Percentiles rank a stretch among this genome's conserved stretches.
These are phyloP conservation scores for Thyridium curvatum DNA, from an alignment of 2,329 filamentous ascomycete species.

Conservation along the genomic window DNA sequence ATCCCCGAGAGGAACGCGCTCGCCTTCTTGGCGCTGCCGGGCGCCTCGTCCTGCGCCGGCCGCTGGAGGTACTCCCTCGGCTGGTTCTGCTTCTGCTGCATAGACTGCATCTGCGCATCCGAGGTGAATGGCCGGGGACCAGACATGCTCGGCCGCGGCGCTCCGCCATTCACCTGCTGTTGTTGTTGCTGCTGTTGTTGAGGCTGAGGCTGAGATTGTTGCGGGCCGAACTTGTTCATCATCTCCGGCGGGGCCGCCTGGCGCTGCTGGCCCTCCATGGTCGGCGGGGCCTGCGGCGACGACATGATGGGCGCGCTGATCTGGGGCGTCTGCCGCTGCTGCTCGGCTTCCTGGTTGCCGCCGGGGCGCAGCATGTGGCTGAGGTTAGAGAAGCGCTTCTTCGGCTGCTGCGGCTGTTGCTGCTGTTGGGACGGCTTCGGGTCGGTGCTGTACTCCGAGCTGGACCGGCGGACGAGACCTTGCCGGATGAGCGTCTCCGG, in stretches of 20 bases:
- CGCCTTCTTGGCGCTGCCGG: too few species aligned
- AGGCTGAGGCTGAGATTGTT: background rate
- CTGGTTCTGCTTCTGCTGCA: too few species aligned
- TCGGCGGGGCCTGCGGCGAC: constrained; percentile 2
- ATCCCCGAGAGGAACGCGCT: too few species aligned
- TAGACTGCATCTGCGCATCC: too few species aligned
- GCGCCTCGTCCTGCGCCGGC: too few species aligned
- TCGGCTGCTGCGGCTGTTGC: constrained; percentile 20
- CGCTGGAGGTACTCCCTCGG: too few species aligned
- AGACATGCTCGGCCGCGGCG: background rate
- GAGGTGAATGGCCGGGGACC: too few species aligned
- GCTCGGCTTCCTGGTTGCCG: constrained; percentile 11
- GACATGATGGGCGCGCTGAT: too few species aligned
- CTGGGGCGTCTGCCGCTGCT: constrained; percentile 4
- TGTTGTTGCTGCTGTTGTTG: constrained; percentile 1
- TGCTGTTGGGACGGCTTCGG: background rate
- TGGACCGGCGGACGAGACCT: too few species aligned
- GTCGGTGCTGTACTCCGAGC: too few species aligned
- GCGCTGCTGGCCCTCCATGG: constrained; percentile 4
- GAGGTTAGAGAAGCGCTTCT: constrained; percentile 39
- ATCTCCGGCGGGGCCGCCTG: background rate
- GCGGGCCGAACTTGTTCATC: constrained; percentile 1
- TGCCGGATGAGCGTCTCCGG: too few species aligned
- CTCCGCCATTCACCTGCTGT: background rate
- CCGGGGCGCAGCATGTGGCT: constrained; percentile 20